Conservation (phyloP, 2,329 filamentous ascomycete genomes). For the Talaromyces sp. region DNA sequence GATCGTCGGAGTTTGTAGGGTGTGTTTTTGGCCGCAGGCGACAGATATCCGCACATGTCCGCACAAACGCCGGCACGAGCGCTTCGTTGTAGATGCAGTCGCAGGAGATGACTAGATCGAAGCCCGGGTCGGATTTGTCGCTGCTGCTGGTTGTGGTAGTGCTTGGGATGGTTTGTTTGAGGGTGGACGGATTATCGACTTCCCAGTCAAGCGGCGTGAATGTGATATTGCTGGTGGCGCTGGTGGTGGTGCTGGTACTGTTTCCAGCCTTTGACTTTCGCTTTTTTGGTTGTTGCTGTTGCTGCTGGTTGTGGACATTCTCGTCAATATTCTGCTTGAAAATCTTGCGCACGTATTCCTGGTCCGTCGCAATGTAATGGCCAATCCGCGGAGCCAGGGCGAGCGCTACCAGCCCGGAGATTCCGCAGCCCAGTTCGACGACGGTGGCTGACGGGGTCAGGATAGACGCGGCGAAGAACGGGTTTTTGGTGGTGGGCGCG, state of each 20-base stretch:
- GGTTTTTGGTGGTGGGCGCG: constrained; percentile 34
- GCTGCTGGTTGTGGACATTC: constrained; percentile 18
- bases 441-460: constrained; percentile 54
- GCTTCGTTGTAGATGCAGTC: constrained; percentile 96
- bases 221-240: constrained; percentile 37
- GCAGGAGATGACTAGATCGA: constrained; percentile 75
- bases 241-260: constrained; percentile 7
- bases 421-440: constrained; percentile 83
- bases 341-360: constrained; percentile 73
- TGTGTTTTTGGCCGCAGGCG: constrained; percentile 43
- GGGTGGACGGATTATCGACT: constrained; percentile 34
- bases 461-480: constrained; percentile 52
- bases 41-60: constrained; percentile 72
- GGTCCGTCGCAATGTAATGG: constrained; percentile 77
- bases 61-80: constrained; percentile 74
- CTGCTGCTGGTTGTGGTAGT: neutral
- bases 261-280: neutral
- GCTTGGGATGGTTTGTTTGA: constrained; percentile 31
- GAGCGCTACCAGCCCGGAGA: constrained; percentile 73
- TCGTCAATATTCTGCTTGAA: constrained; percentile 68
- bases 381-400: constrained; percentile 56
- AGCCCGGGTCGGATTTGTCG: constrained; percentile 34
- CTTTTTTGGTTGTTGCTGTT: neutral
- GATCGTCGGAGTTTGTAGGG: neutral
- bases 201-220: constrained; percentile 81